A percentile compares a stretch with the other conserved stretches of the same genome.
Evolutionary conservation across 2,329 filamentous ascomycete genomes (phyloP).

Genomic region (Coniochaeta sp.): DNA sequence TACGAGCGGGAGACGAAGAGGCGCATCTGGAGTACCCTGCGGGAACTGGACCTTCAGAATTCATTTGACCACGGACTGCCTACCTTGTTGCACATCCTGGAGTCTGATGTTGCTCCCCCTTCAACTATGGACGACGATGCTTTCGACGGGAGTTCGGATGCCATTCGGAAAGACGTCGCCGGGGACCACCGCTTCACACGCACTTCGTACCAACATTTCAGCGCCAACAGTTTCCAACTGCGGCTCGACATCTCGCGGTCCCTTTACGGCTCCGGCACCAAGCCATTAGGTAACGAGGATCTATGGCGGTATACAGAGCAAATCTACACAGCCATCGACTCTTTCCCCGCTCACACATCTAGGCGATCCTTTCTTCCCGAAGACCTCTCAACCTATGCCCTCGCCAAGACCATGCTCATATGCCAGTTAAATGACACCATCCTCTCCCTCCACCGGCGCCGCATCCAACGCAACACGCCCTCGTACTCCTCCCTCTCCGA

Average conservation of each 20-base stretch:
- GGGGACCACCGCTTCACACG: constrained; percentile 13
- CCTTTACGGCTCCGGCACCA: constrained; percentile 5
- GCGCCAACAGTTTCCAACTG: constrained; percentile 12
- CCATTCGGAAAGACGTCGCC: constrained; percentile 7
- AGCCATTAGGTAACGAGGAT: constrained; percentile 12
- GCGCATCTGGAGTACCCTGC: constrained; percentile 16
- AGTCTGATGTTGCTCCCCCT: constrained; percentile 12
- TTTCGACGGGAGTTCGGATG: constrained; percentile 11
- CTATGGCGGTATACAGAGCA: constrained; percentile 16
- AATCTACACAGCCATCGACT: constrained; percentile 13
- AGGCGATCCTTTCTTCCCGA: too few relatives aligned
- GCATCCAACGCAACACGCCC: constrained; percentile 7
- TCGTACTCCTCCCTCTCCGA: constrained; percentile 15
- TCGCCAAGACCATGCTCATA: constrained; percentile 11
- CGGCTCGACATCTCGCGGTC: constrained; percentile 16
- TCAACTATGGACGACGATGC: constrained; percentile 16
- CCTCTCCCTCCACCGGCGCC: constrained; percentile 17
- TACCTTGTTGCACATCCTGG: constrained; percentile 14
- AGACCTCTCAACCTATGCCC: constrained; percentile 1
- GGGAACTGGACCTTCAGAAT: constrained; percentile 19
- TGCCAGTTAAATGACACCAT: constrained; percentile 17
- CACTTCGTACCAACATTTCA: constrained; percentile 16
- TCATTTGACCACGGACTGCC: constrained; percentile 14
- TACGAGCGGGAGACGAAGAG: constrained; percentile 17
- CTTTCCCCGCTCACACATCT: constrained; percentile 11